Base-by-base conservation (phyloP, 495 filamentous ascomycete genomes). In the Neurospora sp. region DNA sequence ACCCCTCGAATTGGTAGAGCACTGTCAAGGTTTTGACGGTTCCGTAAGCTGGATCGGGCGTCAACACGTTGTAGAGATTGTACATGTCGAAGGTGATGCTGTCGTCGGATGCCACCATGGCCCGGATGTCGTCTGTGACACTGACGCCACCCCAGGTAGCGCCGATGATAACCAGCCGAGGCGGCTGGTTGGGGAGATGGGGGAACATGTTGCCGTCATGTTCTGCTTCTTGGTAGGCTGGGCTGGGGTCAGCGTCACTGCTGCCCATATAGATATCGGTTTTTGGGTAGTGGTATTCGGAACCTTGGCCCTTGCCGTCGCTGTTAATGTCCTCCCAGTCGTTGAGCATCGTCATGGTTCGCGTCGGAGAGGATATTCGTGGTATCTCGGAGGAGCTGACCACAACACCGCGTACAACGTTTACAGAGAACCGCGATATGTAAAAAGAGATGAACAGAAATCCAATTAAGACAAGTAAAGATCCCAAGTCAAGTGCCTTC, bases 71-170 rank as follows among this genome's bases (percentile, higher is more conserved):
- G 60, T 74, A 39, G n/a, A 80, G 54, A 18, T 39, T 71, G 77
- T 42, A 70, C 74, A 80, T 74, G 74, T 80, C 76, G 37, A 79
- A 74, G 5, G 31, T 39, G 18, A 80, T 71, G 9, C 31, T 42
- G 27, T 75, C 71, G 72, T 49, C n/a, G 69, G 40, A 70, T 39
- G n/a, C 71, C 60, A 75, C 71, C 49, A 80, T 74, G 54, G 72
- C 46, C 16, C 54, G 60, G 31, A 77, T 39, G 14, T 76, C 74
- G 20, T 72, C 41, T 11, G 77, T 80, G 5, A 77, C 76, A 11
- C 38, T 77, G 14, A 80, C 71, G 77, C 78, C 78, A 46, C 78
- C 78, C 76, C 75, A 80, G 42, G 78, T 76, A 4, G 78, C 78
- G 70, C 71, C 77, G 42, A 77, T 72, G 70, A 80, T 74, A 2